Evolutionary conservation across 2,329 filamentous ascomycete species (phyloP).

Genomic region (Apiospora hydei): DNA sequence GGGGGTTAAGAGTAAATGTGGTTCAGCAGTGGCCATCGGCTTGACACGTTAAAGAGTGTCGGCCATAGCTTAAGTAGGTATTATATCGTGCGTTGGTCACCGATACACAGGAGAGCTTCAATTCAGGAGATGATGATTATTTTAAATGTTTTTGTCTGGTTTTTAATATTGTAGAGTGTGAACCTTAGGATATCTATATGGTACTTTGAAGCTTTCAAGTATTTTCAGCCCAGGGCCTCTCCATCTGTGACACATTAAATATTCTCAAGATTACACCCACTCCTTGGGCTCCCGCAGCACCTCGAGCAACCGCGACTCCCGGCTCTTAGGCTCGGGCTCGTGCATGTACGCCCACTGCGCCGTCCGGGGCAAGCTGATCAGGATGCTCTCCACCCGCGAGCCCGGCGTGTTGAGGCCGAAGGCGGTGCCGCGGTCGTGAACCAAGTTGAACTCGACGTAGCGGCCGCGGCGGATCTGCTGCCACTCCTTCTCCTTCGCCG

Average conservation of each 20-base stretch:
- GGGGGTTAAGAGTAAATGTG: background rate
- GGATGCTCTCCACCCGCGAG: conserved; percentile 90
- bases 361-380: conserved; percentile 95
- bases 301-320: conserved; percentile 83
- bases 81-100: background rate
- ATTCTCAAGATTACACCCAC: conserved; percentile 60
- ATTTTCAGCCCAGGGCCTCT: background rate
- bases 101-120: background rate
- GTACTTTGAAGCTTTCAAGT: background rate
- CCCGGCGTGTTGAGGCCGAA: conserved; percentile 95
- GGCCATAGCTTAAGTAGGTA: background rate
- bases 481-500: conserved; percentile 88
- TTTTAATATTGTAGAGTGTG: conserved; percentile 13
- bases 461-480: conserved; percentile 93
- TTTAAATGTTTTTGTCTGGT: background rate
- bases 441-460: conserved; percentile 98
- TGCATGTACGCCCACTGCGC: conserved; percentile 98
- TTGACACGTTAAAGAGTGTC: background rate
- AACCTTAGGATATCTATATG: conserved; percentile 13
- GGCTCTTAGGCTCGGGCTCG: conserved; percentile 74
- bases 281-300: conserved; percentile 71
- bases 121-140: background rate
- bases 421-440: conserved; percentile 93
- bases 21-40: background rate
- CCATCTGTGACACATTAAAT: conserved; percentile 14